Evolutionary conservation across 352 stramenopile genomes (phyloP).

Genomic region (Phytophthora europaea): DNA sequence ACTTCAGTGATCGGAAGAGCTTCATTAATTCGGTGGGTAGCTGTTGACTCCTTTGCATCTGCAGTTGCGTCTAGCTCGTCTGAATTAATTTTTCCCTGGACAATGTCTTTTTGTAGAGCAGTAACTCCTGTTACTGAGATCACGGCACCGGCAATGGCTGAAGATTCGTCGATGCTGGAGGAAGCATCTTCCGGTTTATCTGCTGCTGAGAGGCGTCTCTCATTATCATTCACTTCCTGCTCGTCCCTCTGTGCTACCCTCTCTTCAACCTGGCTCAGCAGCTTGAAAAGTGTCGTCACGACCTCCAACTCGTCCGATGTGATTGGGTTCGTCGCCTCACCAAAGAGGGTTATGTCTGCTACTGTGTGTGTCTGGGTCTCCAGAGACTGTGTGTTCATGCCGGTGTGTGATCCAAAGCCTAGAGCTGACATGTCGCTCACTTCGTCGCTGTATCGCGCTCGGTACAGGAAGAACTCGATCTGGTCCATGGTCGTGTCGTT

Average conservation of each 20-base stretch:
- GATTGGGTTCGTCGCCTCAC: constrained; percentile 22
- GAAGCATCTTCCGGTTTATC: neutral
- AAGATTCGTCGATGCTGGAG: no score
- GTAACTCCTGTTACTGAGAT: no score
- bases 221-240: neutral
- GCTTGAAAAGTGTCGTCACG: constrained; percentile 22
- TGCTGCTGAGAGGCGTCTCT: neutral
- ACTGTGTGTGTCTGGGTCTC: constrained; percentile 7
- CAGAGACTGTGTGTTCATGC: constrained; percentile 28
- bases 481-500: constrained; percentile 19
- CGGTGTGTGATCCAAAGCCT: constrained; percentile 25
- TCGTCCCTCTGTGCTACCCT: constrained; percentile 2
- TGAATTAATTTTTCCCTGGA: no score
- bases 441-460: constrained; percentile 30
- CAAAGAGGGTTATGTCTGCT: constrained; percentile 7
- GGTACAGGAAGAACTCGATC: constrained; percentile 24
- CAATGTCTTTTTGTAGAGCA: no score
- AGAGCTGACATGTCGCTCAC: constrained; percentile 19
- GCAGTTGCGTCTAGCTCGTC: no score
- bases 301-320: constrained; percentile 28
- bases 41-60: no score
- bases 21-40: no score
- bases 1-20: no score
- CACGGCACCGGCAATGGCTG: no score
- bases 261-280: constrained; percentile 17